phyloP scores from a whole-genome alignment of 2,329 filamentous ascomycete species.

The Thermoascus crustaceus region DNA sequence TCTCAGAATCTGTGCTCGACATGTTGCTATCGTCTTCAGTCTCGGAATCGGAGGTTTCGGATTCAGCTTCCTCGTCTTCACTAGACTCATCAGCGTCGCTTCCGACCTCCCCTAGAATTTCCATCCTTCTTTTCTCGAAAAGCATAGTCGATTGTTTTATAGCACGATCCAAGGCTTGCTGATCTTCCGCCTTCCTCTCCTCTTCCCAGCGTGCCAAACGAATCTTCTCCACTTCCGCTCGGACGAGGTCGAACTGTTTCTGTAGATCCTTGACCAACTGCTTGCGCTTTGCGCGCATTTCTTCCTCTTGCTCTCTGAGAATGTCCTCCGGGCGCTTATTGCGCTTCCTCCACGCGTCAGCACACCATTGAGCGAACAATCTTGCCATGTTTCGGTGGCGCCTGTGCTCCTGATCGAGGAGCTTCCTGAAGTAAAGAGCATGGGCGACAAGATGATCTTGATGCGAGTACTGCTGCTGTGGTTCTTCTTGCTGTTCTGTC shows the following conservation, averaged over 20 bases:
- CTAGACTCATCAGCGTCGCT: conserved; percentile 64
- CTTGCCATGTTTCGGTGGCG: conserved; percentile 72
- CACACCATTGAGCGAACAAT: conserved; percentile 55
- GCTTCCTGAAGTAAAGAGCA: conserved; percentile 67
- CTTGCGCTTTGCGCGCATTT: conserved; percentile 61
- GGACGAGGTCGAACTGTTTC: conserved; percentile 53
- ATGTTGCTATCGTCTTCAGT: conserved; percentile 44
- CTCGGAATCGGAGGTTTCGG: conserved; percentile 34
- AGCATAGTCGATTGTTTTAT: conserved; percentile 45
- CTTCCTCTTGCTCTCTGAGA: conserved; percentile 64
- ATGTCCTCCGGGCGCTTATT: conserved; percentile 59
- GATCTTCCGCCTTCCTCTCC: conserved; percentile 42
- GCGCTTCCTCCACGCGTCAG: conserved; percentile 34
- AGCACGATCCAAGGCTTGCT: conserved; percentile 47
- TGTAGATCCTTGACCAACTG: conserved; percentile 59
- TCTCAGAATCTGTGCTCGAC: conserved; percentile 39
- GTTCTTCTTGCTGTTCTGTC: conserved; percentile 66
- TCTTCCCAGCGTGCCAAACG: conserved; percentile 52
- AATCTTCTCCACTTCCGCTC: conserved; percentile 49
- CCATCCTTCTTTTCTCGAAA: conserved; percentile 38
- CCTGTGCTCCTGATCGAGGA: conserved; percentile 71
- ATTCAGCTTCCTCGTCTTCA: conserved; percentile 31
- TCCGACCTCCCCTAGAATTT: conserved; percentile 48
- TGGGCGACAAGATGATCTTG: conserved; percentile 77
- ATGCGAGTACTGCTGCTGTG: conserved; percentile 73